Evolutionary conservation across 2,329 filamentous ascomycete genomes (phyloP), one percentile per base, ranked within the genome.

Genomic region (Talaromyces amestolkiae): DNA sequence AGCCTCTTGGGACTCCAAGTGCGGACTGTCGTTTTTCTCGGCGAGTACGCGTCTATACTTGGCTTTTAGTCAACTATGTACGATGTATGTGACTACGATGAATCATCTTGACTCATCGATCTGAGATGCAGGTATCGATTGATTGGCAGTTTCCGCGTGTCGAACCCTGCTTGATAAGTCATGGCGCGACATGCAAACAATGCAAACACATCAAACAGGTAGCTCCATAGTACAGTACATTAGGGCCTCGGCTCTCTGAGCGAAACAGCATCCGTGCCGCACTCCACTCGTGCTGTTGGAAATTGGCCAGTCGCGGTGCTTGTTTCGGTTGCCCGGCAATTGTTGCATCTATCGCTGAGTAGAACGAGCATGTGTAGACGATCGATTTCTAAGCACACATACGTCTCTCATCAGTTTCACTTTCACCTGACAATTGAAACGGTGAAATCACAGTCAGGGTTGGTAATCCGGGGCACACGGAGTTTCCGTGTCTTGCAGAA

Each of bases 41-140:
- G 31, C 27, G 35, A 35, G 31, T 24, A 39, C 11, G 33, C n/a
- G 53, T 56, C 33, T 13, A 35, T 3, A 11, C 51, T 54, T 19
- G 49, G 49, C 49, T 53, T n/a, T 6, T 24, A 37, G 10, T 37
- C 9, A 37, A 37, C 35, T 1, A 11, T 27, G 27, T 27, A 27
- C 27, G 27, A 27, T 27, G 27, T 31, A 31, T 31, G 27, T 31
- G 35, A 37, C 9, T 37, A 37, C 27, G 27, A 54, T 56, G 53
- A 56, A 15, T 56, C 53, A 56, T 56, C n/a, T 56, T 56, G 53
- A 56, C 53, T 56, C 33, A 56, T 56, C 53, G 33, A 39, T 56
- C 7, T 17, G 19, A 22, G 33, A 22, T 37, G 19, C 31, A 24
- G 10, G 10, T 37, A 19, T 54, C 27, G 27, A 19, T 8, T 27